A percentile compares a stretch with the other conserved stretches of the same genome.
phyloP scores from a whole-genome alignment of 1,284 basidiomycete genomes.

The Neolentinus lepideus region DNA sequence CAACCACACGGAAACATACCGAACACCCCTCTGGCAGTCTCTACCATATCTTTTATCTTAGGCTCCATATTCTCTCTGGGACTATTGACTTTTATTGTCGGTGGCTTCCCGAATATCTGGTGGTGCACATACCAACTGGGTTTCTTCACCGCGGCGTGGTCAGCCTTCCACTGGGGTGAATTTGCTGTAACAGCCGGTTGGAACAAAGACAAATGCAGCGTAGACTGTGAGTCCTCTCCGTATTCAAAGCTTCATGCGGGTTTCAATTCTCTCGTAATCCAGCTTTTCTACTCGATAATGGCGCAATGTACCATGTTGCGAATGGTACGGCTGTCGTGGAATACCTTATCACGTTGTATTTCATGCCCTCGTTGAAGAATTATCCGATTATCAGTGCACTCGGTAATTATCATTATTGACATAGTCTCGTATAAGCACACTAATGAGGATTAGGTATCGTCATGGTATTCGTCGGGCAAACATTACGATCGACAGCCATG shows the following conservation, averaged over 20 bases:
- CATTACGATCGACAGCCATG: constrained; percentile 86
- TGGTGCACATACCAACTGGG: constrained; percentile 76
- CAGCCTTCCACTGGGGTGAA: constrained; percentile 89
- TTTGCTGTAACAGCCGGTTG: constrained; percentile 94
- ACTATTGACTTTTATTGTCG: constrained; percentile 35
- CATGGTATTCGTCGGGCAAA: constrained; percentile 68
- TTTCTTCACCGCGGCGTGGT: constrained; percentile 77
- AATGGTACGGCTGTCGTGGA: constrained; percentile 77
- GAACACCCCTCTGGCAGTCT: constrained; percentile 74
- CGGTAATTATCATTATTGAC: constrained; percentile 32
- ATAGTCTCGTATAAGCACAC: neutral
- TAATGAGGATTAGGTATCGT: constrained; percentile 42
- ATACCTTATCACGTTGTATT: constrained; percentile 69
- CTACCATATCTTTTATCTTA: constrained; percentile 69
- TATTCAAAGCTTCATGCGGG: neutral
- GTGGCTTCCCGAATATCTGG: constrained; percentile 40
- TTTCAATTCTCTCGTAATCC: neutral
- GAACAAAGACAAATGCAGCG: constrained; percentile 88
- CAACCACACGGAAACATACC: constrained; percentile 60
- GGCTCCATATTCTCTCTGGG: constrained; percentile 59
- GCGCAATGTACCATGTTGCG: constrained; percentile 79
- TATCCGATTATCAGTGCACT: constrained; percentile 44
- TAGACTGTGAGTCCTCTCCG: constrained; percentile 70
- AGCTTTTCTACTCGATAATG: constrained; percentile 96
- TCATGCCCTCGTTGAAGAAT: constrained; percentile 54